A percentile compares a stretch with the other conserved stretches of the same genome.
phyloP scores from a whole-genome alignment of 2,329 filamentous ascomycete genomes.

The Pseudogymnoascus sp. region DNA sequence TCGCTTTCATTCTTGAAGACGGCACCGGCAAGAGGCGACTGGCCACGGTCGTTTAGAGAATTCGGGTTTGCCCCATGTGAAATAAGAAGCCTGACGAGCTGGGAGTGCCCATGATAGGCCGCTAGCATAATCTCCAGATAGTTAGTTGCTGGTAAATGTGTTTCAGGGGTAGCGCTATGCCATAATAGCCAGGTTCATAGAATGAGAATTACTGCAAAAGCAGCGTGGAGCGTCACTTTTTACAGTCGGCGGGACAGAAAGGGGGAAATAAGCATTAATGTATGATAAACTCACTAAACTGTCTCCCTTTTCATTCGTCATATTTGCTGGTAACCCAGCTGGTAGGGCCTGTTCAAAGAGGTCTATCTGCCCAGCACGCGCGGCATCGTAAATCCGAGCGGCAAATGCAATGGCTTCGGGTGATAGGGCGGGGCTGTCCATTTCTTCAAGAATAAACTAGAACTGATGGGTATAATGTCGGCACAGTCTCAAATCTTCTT shows the following conservation, averaged over 20 bases:
- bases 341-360: constrained; percentile 55
- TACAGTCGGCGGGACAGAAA: not conserved
- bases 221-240: not conserved
- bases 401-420: constrained; percentile 60
- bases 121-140: constrained; percentile 57
- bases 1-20: constrained; percentile 63
- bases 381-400: constrained; percentile 57
- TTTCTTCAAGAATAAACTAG: not conserved
- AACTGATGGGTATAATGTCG: not conserved
- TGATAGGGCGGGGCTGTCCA: constrained; percentile 22
- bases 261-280: not conserved
- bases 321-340: constrained; percentile 57
- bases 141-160: not conserved
- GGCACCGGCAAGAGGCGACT: constrained; percentile 61
- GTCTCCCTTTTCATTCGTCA: constrained; percentile 67
- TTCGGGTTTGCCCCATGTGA: constrained; percentile 59
- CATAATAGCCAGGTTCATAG: not conserved
- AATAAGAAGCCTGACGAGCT: constrained; percentile 52
- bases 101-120: constrained; percentile 58
- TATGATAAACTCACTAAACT: constrained; percentile 43
- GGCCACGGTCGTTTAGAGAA: constrained; percentile 56
- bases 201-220: not conserved
- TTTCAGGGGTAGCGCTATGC: not conserved
- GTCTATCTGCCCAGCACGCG: constrained; percentile 48
- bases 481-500: not conserved